Evolutionary conservation across 805 yeast genomes (phyloP).

Genomic region (Pichia paraexigua): DNA sequence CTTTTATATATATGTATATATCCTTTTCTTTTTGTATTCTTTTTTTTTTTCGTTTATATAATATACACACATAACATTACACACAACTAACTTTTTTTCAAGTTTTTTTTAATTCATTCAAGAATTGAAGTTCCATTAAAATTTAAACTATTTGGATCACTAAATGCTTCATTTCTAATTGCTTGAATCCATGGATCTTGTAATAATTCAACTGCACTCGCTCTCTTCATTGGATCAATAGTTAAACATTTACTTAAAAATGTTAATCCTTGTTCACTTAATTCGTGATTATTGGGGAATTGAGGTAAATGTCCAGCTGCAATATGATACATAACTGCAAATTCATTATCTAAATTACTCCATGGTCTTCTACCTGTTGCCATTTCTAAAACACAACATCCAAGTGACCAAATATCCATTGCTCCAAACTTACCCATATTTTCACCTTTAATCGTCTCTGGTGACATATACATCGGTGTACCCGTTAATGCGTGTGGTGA

Average conservation of each 20-base stretch:
- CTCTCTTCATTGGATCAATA: slow-evolving; percentile 73
- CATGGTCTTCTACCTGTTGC: slow-evolving; percentile 95
- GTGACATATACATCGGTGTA: slow-evolving; percentile 99
- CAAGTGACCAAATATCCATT: slow-evolving; percentile 91
- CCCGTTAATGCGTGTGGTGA: slow-evolving; percentile 53
- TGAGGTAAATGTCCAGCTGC: slow-evolving; percentile 92
- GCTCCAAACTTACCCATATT: slow-evolving; percentile 53
- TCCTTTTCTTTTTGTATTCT: not conserved
- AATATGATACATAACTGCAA: slow-evolving; percentile 98
- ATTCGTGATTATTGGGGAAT: slow-evolving; percentile 70
- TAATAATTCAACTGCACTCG: slow-evolving; percentile 76
- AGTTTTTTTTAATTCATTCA: too few species aligned
- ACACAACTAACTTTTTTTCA: not conserved
- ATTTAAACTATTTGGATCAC: slow-evolving; percentile 24
- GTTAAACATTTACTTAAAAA: slow-evolving; percentile 73
- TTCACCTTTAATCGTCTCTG: slow-evolving; percentile 85
- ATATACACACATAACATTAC: not conserved
- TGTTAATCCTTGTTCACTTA: slow-evolving; percentile 62
- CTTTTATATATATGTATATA: too few species aligned
- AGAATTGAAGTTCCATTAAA: slow-evolving; percentile 2
- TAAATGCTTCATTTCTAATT: slow-evolving; percentile 64
- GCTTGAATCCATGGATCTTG: slow-evolving; percentile 85
- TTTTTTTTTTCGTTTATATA: too few species aligned
- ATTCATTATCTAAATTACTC: slow-evolving; percentile 93
- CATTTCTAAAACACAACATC: slow-evolving; percentile 95